Percentiles rank a stretch among this genome's conserved stretches.
phyloP scores from a whole-genome alignment of 805 yeast species.

The Cyberlindnera nakhonratchasimensis region DNA sequence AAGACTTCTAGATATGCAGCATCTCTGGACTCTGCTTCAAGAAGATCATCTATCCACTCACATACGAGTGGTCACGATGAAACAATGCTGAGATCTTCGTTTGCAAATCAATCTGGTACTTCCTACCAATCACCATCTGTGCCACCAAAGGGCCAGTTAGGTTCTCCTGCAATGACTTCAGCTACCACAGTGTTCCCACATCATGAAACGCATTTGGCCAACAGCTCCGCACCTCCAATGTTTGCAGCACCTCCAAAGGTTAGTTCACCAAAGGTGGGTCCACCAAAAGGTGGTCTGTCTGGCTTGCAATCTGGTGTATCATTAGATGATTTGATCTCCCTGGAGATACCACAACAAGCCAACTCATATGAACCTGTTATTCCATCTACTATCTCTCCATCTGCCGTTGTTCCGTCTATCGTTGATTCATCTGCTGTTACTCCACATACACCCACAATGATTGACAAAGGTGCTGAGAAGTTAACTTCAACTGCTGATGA shows the following conservation, averaged over 20 bases:
- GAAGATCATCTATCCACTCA: conserved; percentile 25
- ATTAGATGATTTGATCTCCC: conserved; percentile 2
- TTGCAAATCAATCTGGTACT: not conserved
- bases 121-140: not conserved
- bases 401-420: not conserved
- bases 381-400: not conserved
- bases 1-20: conserved; percentile 18
- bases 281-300: conserved; percentile 4
- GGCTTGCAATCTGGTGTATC: not conserved
- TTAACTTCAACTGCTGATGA: not conserved
- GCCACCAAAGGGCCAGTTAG: not conserved
- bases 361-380: too few relatives aligned
- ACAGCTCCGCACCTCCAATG: not conserved
- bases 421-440: not conserved
- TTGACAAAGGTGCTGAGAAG: too few relatives aligned
- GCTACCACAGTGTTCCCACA: not conserved
- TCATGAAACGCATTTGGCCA: not conserved
- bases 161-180: conserved; percentile 1
- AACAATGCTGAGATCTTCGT: not conserved
- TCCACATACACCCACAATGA: too few relatives aligned
- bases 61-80: conserved; percentile 16
- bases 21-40: conserved; percentile 13
- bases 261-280: conserved; percentile 4
- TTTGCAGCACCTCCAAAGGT: conserved; percentile 1
- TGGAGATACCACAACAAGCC: not conserved